Evolutionary conservation across 2,329 filamentous ascomycete genomes (phyloP).

Genomic region (Penicillium griseofulvum): DNA sequence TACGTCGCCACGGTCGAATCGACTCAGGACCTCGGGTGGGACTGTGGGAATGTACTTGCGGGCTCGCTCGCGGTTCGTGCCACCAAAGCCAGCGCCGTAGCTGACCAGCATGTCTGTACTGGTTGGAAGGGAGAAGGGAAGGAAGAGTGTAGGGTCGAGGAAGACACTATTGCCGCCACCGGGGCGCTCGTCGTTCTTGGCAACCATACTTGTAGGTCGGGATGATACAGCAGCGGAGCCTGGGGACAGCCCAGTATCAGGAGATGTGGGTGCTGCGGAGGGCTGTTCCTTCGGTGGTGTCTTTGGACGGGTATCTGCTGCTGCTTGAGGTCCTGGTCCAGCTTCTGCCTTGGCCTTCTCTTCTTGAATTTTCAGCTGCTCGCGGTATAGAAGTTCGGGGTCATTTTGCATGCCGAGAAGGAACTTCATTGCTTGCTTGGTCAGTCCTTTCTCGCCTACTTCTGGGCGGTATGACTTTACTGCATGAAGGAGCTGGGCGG

Average conservation of each 20-base stretch:
- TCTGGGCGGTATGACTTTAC: slow-evolving; percentile 92
- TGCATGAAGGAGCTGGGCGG: slow-evolving; percentile 85
- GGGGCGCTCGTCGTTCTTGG: slow-evolving; percentile 27
- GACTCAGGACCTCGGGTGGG: slow-evolving; percentile 86
- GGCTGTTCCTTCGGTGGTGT: slow-evolving; percentile 27
- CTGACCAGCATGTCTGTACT: slow-evolving; percentile 96
- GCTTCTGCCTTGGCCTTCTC: slow-evolving; percentile 22
- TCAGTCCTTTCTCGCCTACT: slow-evolving; percentile 88
- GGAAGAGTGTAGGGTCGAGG: slow-evolving; percentile 83
- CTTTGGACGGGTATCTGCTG: slow-evolving; percentile 26
- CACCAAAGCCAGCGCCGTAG: slow-evolving; percentile 92
- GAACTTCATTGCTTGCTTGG: slow-evolving; percentile 85
- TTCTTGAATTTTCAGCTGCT: slow-evolving; percentile 35
- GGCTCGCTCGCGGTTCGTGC: slow-evolving; percentile 84
- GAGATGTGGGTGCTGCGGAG: slow-evolving; percentile 18
- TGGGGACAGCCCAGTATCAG: slow-evolving; percentile 22
- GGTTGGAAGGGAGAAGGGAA: slow-evolving; percentile 92
- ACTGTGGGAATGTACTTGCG: slow-evolving; percentile 95
- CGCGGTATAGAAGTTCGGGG: slow-evolving; percentile 54
- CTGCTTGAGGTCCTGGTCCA: slow-evolving; percentile 8
- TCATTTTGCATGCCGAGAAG: slow-evolving; percentile 77
- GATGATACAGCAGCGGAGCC: slow-evolving; percentile 25
- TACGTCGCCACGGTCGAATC: slow-evolving; percentile 62
- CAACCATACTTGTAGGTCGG: slow-evolving; percentile 21
- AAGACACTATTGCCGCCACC: slow-evolving; percentile 52